Evolutionary conservation across 1,284 basidiomycete species (phyloP).

Genomic region (Afroboletus lepidellus): DNA sequence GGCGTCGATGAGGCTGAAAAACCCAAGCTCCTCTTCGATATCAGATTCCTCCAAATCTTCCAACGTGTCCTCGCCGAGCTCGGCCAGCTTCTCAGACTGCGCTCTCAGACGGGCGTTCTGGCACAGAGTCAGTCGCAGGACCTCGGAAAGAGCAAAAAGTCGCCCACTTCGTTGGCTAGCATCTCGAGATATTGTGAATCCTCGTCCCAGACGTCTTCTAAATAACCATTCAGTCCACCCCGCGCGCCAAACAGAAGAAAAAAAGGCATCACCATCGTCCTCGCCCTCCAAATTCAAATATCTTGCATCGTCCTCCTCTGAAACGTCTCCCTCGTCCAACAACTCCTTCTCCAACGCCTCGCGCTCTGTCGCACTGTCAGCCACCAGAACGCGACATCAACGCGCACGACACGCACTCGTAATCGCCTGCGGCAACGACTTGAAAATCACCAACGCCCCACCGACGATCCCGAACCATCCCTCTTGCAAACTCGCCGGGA

Average conservation of each 20-base stretch:
- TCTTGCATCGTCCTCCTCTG: constrained; percentile 55
- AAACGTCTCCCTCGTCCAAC: constrained; percentile 63
- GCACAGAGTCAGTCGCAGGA: neutral
- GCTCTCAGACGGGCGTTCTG: constrained; percentile 70
- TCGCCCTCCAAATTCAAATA: constrained; percentile 66
- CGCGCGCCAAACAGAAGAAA: neutral
- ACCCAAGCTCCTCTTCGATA: constrained; percentile 77
- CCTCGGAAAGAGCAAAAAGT: neutral
- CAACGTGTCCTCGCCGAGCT: constrained; percentile 45
- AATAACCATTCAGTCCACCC: constrained; percentile 3
- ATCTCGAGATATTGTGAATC: constrained; percentile 81
- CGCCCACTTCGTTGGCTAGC: constrained; percentile 71
- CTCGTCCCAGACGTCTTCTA: constrained; percentile 82
- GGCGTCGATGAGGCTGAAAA: constrained; percentile 73
- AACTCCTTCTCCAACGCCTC: constrained; percentile 60
- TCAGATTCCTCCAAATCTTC: constrained; percentile 52
- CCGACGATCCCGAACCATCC: constrained; percentile 76
- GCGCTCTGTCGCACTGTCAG: constrained; percentile 46
- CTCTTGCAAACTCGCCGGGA: constrained; percentile 60
- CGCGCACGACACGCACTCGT: constrained; percentile 45
- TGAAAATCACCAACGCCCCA: constrained; percentile 70
- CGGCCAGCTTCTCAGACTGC: constrained; percentile 45
- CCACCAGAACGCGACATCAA: neutral
- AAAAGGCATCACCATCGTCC: constrained; percentile 52
- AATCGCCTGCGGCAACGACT: constrained; percentile 71